Percentiles rank a stretch among this genome's conserved stretches.
phyloP scores from a whole-genome alignment of 2,329 filamentous ascomycete genomes.

The Mycosphaerella arachidis region DNA sequence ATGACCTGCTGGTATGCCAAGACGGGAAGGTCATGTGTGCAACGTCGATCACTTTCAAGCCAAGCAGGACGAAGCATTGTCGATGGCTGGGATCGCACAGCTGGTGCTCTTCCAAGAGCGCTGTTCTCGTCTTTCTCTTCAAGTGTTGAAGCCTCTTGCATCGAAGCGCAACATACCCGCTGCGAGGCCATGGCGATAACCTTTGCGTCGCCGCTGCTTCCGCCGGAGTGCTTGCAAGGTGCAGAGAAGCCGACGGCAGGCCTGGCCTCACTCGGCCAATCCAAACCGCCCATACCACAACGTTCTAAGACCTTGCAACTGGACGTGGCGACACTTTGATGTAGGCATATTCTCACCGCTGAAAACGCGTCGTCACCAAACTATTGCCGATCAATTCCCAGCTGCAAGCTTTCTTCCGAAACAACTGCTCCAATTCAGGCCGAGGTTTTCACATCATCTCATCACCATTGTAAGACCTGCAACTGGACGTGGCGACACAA shows the following conservation, averaged over 20 bases:
- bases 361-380: no score
- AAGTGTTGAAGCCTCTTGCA: neutral
- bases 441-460: neutral
- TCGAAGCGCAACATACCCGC: neutral
- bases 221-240: neutral
- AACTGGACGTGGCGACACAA: neutral
- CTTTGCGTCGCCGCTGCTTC: neutral
- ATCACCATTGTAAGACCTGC: neutral
- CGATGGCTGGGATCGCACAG: neutral
- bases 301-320: neutral
- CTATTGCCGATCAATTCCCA: no score
- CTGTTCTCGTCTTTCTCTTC: neutral
- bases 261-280: neutral
- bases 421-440: neutral
- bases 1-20: neutral
- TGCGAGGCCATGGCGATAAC: neutral
- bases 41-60: neutral
- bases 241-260: neutral
- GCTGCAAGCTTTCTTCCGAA: neutral
- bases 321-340: neutral
- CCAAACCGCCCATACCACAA: neutral
- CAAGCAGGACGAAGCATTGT: neutral
- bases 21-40: neutral
- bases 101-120: neutral
- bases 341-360: no score